A percentile compares a stretch with the other conserved stretches of the same genome.
These are phyloP conservation scores for Colletotrichum sp. DNA, from an alignment of 2,329 filamentous ascomycete genomes.

Conservation along the genomic window DNA sequence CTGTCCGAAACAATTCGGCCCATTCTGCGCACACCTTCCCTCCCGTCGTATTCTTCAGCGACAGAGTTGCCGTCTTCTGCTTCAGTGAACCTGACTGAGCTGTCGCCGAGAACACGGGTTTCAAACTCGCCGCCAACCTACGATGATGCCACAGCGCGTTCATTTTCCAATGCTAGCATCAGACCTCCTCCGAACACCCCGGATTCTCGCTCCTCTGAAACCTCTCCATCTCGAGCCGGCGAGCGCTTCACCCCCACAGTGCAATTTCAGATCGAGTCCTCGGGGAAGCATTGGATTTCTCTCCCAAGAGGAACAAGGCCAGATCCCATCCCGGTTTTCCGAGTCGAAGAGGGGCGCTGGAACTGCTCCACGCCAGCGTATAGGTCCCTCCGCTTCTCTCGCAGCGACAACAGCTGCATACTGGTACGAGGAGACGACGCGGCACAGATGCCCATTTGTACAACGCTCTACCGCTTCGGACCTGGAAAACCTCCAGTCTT, in stretches of 20 bases:
- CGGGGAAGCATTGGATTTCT: conserved; percentile 48
- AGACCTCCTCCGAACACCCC: neutral
- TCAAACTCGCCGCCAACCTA: conserved; percentile 30
- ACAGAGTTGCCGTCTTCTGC: neutral
- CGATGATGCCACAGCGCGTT: conserved; percentile 26
- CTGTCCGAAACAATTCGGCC: neutral
- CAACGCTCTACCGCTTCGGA: conserved; percentile 63
- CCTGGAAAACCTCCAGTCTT: conserved; percentile 57
- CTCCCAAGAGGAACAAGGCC: conserved; percentile 41
- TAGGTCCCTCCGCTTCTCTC: conserved; percentile 52
- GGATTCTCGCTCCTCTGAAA: neutral
- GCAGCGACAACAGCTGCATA: conserved; percentile 52
- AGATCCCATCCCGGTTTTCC: conserved; percentile 47
- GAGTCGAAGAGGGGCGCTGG: conserved; percentile 36
- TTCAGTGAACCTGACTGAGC: neutral
- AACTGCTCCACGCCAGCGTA: conserved; percentile 37
- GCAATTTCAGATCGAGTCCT: conserved; percentile 53
- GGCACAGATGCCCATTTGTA: conserved; percentile 38
- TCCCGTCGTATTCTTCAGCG: neutral
- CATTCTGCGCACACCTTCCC: neutral
- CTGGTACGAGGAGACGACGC: conserved; percentile 48
- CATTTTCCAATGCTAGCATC: neutral
- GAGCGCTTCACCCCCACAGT: conserved; percentile 45
- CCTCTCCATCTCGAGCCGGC: neutral
- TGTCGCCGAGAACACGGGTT: neutral